Conservation (phyloP, 2,329 filamentous ascomycete species). For the Myriosclerotinia duriaeana region DNA sequence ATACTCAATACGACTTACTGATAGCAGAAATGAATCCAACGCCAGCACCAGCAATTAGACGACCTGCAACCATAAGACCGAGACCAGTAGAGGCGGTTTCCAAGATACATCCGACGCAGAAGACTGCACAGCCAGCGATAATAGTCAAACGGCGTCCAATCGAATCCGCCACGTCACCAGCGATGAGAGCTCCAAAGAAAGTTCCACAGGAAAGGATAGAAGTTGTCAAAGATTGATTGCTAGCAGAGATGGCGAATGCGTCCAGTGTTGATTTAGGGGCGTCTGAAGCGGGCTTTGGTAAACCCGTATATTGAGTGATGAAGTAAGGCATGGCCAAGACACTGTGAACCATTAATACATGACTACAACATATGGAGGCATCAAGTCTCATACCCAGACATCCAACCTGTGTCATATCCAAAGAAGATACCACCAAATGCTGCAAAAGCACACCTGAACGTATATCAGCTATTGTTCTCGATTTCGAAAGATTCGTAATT, state of each 20-base stretch:
- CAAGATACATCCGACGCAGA: conserved; percentile 63
- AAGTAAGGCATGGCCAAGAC: conserved; percentile 33
- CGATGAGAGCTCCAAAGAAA: conserved; percentile 77
- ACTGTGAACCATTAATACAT: conserved; percentile 1
- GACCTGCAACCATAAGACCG: conserved; percentile 53
- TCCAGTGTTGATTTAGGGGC: conserved; percentile 17
- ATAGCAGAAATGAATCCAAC: conserved; percentile 79
- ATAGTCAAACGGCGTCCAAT: conserved; percentile 71
- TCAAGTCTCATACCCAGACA: conserved; percentile 41
- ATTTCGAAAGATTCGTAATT: background rate
- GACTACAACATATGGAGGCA: no score
- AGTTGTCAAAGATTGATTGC: conserved; percentile 61
- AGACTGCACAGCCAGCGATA: conserved; percentile 61
- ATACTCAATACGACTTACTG: conserved; percentile 38
- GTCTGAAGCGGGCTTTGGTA: conserved; percentile 10
- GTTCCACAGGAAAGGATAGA: conserved; percentile 72
- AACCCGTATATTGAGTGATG: conserved; percentile 32
- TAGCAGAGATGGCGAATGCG: conserved; percentile 44
- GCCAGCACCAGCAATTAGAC: conserved; percentile 73
- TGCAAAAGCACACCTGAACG: conserved; percentile 59
- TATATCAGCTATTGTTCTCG: background rate
- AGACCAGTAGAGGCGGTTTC: conserved; percentile 61
- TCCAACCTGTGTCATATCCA: conserved; percentile 76
- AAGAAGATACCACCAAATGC: conserved; percentile 54
- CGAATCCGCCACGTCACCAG: conserved; percentile 74